Evolutionary conservation across 2,329 filamentous ascomycete genomes (phyloP).

Genomic region (Ophiognomonia clavigignenti-juglandacearum): DNA sequence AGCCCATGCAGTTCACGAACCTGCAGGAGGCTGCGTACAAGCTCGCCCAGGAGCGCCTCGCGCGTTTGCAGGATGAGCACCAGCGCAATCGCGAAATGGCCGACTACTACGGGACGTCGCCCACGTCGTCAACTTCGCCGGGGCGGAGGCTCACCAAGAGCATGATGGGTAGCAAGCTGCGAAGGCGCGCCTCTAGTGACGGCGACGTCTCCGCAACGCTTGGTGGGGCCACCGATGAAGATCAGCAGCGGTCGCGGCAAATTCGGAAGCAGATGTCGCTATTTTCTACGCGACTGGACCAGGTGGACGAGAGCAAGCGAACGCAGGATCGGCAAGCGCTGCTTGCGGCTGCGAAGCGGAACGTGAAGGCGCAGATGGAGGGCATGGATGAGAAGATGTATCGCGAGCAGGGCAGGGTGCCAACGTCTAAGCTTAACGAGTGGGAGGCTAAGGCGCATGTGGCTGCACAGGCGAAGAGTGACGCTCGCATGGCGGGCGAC

Average conservation of each 20-base stretch:
- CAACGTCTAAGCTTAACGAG: constrained; percentile 62
- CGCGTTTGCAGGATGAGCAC: constrained; percentile 72
- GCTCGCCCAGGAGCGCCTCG: constrained; percentile 75
- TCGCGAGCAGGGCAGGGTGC: constrained; percentile 68
- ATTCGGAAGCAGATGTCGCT: constrained; percentile 77
- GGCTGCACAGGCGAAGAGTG: constrained; percentile 61
- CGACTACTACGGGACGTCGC: constrained; percentile 67
- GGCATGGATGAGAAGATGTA: constrained; percentile 80
- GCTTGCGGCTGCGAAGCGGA: constrained; percentile 74
- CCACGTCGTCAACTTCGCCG: constrained; percentile 23
- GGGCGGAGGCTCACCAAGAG: constrained; percentile 43
- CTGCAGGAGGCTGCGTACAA: constrained; percentile 85
- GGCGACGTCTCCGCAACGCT: constrained; percentile 40
- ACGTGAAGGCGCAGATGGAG: constrained; percentile 74
- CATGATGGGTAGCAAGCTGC: constrained; percentile 52
- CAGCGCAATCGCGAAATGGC: constrained; percentile 59
- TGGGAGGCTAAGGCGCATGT: constrained; percentile 76
- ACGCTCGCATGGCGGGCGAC: constrained; percentile 48
- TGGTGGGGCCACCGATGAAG: constrained; percentile 36
- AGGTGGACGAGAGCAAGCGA: constrained; percentile 70
- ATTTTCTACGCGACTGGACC: constrained; percentile 62
- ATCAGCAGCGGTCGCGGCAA: constrained; percentile 63
- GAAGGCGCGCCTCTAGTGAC: constrained; percentile 64
- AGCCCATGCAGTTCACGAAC: constrained; percentile 53
- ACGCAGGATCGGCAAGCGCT: constrained; percentile 70